Conservation (phyloP, 2,329 filamentous ascomycete species). For the Aureobasidium sp. region DNA sequence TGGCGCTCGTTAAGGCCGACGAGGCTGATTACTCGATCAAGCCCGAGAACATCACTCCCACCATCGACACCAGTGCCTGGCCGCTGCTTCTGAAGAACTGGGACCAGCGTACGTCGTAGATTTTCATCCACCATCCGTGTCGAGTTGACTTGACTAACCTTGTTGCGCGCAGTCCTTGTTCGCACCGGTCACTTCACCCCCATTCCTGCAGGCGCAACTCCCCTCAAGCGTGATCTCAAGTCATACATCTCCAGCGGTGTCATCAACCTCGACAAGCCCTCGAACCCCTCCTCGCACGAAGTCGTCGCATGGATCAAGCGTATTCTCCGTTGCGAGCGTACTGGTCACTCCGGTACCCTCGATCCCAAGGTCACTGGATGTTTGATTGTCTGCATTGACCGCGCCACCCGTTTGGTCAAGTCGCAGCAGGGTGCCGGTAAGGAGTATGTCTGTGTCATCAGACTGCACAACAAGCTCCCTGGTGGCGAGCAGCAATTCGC, state of each 20-base stretch:
- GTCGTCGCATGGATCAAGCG: slow-evolving; percentile 99
- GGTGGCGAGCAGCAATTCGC: slow-evolving; percentile 90
- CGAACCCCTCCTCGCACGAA: slow-evolving; percentile 96
- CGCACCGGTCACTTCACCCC: slow-evolving; percentile 95
- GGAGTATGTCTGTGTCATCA: slow-evolving; percentile 94
- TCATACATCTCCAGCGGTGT: slow-evolving; percentile 95
- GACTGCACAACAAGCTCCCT: slow-evolving; percentile 89
- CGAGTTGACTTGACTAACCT: slow-evolving; percentile 1
- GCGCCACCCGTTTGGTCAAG: slow-evolving; percentile 95
- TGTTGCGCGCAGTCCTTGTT: slow-evolving; percentile 62
- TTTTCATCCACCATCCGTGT: slow-evolving; percentile 3
- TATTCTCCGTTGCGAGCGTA: slow-evolving; percentile 91
- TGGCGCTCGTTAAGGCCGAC: slow-evolving; percentile 27
- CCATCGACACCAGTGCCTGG: slow-evolving; percentile 81
- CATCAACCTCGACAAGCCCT: slow-evolving; percentile 96
- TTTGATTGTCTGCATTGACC: slow-evolving; percentile 91
- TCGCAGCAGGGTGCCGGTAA: slow-evolving; percentile 98
- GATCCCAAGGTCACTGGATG: slow-evolving; percentile 97
- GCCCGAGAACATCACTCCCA: slow-evolving; percentile 73
- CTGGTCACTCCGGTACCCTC: slow-evolving; percentile 94
- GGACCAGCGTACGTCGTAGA: slow-evolving; percentile 64
- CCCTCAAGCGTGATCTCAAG: slow-evolving; percentile 90
- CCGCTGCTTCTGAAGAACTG: slow-evolving; percentile 95
- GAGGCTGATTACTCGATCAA: slow-evolving; percentile 83
- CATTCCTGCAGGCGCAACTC: slow-evolving; percentile 86